Evolutionary conservation across 306 rosid species (phyloP), one percentile per base, ranked within the genome.

Genomic region (Cicer chorassanicum): DNA sequence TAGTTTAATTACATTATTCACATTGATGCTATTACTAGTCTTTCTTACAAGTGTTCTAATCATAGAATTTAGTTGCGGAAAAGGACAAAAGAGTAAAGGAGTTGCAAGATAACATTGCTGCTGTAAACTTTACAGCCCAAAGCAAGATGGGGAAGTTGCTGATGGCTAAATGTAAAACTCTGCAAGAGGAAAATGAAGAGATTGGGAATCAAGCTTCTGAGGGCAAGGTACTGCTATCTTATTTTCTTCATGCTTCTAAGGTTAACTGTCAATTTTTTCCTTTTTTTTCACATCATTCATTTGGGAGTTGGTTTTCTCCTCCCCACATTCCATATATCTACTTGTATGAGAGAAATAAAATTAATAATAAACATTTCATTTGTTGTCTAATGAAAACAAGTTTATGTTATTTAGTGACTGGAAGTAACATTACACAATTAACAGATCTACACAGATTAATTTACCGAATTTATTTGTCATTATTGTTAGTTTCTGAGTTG

Each of bases 171-270:
- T 91, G 98, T 73, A 88, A 86, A 85, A 93, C 97, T 18, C 84
- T 93, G 79, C 98, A 93, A 82, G 97, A 89, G 85, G 98, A 93
- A 89, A 93, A 93, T 78, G 97, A 93, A 75, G 98, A 93, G 87
- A 91, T 93, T 46, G 98, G 98, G 78, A 90, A 87, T 79, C 97
- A 88, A 81, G 98, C 98, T 83, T 84, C 97, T 15, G 98, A 93
- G 86, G 98, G 91, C 66, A 93, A 93, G 98, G 98, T 93, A 69
- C 70, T 24, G 29, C 40, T 39, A 36, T 68, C 56, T 38, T 24
- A 40, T 78, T 66, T 80, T 48, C 72, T 15, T 59, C 24, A 16
- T 51, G 49, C 74, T 65, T 41, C 59, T 11, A 1, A 34, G 36
- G 10, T 54, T 5, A 45, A 34, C 50, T 59, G 42, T 54, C 19